phyloP scores from a whole-genome alignment of 129 eudicot genomes.

The Saposhnikovia divaricata region DNA sequence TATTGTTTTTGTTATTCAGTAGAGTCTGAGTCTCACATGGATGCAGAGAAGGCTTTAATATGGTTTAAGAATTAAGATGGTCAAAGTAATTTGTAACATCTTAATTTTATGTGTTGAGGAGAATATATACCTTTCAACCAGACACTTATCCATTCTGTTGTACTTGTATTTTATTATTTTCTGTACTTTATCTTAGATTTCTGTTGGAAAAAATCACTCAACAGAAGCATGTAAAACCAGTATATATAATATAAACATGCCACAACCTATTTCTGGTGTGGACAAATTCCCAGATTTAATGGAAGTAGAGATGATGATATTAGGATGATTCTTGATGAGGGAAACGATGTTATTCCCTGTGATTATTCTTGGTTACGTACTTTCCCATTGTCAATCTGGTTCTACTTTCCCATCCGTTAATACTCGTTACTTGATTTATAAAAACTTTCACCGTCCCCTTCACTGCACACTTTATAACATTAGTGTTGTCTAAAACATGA shows the following conservation, averaged over 20 bases:
- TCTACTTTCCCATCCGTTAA: neutral
- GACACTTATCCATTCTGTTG: too few species aligned
- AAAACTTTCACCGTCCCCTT: neutral
- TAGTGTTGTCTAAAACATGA: neutral
- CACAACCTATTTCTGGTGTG: too few species aligned
- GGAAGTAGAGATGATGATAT: neutral
- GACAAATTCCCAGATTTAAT: neutral
- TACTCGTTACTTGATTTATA: neutral
- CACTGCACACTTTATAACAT: neutral
- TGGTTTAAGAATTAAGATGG: neutral
- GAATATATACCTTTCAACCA: too few species aligned
- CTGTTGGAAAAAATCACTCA: too few species aligned
- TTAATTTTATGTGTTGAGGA: neutral
- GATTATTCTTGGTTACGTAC: neutral
- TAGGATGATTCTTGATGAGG: neutral
- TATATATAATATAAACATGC: too few species aligned
- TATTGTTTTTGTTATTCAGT: neutral
- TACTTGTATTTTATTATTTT: too few species aligned
- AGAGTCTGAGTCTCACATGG: neutral
- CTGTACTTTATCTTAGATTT: too few species aligned
- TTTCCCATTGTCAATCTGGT: neutral
- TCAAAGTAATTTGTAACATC: neutral
- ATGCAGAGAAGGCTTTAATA: neutral
- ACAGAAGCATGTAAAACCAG: too few species aligned
- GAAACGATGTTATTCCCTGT: neutral